Conservation (phyloP, 805 yeast species). For the Soucietia sequanensis region DNA sequence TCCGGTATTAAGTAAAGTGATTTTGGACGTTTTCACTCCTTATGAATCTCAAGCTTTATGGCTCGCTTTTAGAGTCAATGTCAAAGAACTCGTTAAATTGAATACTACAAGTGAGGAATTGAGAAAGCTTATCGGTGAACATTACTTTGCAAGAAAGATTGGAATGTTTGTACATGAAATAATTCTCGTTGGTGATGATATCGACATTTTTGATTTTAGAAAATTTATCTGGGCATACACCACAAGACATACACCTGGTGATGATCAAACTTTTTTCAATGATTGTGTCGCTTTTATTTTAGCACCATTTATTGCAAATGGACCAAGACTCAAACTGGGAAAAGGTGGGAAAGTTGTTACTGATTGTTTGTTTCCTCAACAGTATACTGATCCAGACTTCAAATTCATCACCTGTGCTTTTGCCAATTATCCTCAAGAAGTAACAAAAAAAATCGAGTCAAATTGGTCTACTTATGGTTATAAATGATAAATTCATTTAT, state of each 20-base stretch:
- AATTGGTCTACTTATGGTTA: constrained; percentile 5
- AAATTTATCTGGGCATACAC: constrained; percentile 23
- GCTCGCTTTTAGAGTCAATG: constrained; percentile 17
- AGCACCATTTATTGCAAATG: constrained; percentile 20
- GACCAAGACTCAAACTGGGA: constrained; percentile 10
- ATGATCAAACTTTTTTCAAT: constrained; percentile 15
- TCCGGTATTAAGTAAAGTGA: constrained; percentile 8
- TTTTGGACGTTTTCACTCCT: constrained; percentile 21
- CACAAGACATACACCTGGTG: constrained; percentile 23
- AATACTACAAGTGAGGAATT: constrained; percentile 15
- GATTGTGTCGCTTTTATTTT: constrained; percentile 17
- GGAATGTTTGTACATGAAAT: constrained; percentile 20
- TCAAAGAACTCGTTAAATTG: constrained; percentile 16
- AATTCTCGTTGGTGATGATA: constrained; percentile 22
- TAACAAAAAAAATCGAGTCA: background rate
- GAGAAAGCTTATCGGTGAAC: constrained; percentile 16
- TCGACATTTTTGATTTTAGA: constrained; percentile 23
- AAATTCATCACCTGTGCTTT: constrained; percentile 17
- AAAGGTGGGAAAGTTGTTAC: constrained; percentile 24
- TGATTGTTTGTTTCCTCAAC: constrained; percentile 18
- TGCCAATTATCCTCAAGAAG: constrained; percentile 4
- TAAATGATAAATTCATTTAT: no score
- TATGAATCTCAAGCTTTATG: constrained; percentile 22
- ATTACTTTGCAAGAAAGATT: constrained; percentile 11
- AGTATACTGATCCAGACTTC: constrained; percentile 12